phyloP scores from a whole-genome alignment of 129 eudicot genomes.

The Centella asiatica region DNA sequence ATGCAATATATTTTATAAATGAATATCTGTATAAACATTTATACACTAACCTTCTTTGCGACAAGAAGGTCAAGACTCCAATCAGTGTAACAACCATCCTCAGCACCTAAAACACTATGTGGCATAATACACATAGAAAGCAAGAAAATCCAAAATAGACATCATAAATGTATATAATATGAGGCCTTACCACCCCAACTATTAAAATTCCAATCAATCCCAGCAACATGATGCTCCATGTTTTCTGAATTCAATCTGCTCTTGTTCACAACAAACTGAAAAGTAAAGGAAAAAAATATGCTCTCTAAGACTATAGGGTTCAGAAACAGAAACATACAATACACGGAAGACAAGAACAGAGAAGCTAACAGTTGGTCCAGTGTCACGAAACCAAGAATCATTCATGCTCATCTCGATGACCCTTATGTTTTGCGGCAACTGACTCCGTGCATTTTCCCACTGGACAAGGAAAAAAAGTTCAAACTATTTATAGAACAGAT shows the following conservation, averaged over 20 bases:
- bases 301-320: not conserved
- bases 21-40: no score
- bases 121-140: conserved; percentile 5
- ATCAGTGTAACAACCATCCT: conserved; percentile 81
- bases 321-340: not conserved
- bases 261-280: conserved; percentile 63
- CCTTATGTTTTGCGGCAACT: conserved; percentile 61
- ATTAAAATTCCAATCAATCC: conserved; percentile 91
- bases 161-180: not conserved
- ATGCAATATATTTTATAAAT: no score
- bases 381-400: conserved; percentile 97
- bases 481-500: not conserved
- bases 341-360: not conserved
- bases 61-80: conserved; percentile 84
- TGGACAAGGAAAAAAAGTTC: conserved; percentile 17
- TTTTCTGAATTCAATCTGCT: conserved; percentile 24
- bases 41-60: conserved; percentile 76
- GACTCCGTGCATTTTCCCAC: conserved; percentile 81
- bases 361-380: conserved; percentile 80
- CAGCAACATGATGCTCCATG: conserved; percentile 40
- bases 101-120: conserved; percentile 35
- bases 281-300: not conserved
- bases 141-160: not conserved
- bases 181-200: conserved; percentile 82
- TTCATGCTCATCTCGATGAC: conserved; percentile 97